Conservation (phyloP, 1,284 basidiomycete species). For the Anthracocystis walkeri region DNA sequence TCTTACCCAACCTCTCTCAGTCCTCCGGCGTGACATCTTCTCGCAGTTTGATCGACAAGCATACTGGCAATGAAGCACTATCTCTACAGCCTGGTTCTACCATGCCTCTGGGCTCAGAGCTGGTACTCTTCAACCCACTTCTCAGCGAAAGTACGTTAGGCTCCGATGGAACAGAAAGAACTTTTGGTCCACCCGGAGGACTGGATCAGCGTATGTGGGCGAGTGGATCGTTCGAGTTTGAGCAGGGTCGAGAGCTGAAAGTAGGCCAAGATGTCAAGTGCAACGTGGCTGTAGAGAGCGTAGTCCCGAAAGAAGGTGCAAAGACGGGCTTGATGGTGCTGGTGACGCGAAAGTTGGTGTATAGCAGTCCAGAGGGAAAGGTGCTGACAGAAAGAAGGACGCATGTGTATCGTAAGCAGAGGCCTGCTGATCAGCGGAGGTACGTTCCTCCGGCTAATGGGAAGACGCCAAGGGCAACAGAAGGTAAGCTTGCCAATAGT, state of each 20-base stretch:
- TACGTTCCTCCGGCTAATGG: conserved; percentile 14
- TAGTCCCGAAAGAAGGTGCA: conserved; percentile 32
- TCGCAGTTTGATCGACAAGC: conserved; percentile 16
- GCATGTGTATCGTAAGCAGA: conserved; percentile 41
- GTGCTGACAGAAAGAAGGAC: conserved; percentile 38
- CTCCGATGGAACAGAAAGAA: conserved; percentile 35
- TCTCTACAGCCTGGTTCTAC: background rate
- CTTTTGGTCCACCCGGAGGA: conserved; percentile 41
- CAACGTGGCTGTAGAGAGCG: conserved; percentile 31
- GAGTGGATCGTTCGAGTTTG: conserved; percentile 44
- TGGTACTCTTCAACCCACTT: conserved; percentile 47
- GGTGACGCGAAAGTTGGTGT: conserved; percentile 36
- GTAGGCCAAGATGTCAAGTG: conserved; percentile 32
- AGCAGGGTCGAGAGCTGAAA: conserved; percentile 18
- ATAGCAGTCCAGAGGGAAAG: conserved; percentile 12
- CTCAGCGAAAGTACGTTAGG: conserved; percentile 33
- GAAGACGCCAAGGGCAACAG: conserved; percentile 8
- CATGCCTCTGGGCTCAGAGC: conserved; percentile 37
- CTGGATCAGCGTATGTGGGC: conserved; percentile 54
- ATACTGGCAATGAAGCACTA: conserved; percentile 25
- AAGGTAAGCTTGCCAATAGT: conserved; percentile 17
- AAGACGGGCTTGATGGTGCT: conserved; percentile 49
- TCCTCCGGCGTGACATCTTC: conserved; percentile 8
- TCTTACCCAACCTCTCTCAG: conserved; percentile 23
- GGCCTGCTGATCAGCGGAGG: conserved; percentile 27